phyloP scores from a whole-genome alignment of 352 stramenopile genomes.

The Globisporangium spiculum region DNA sequence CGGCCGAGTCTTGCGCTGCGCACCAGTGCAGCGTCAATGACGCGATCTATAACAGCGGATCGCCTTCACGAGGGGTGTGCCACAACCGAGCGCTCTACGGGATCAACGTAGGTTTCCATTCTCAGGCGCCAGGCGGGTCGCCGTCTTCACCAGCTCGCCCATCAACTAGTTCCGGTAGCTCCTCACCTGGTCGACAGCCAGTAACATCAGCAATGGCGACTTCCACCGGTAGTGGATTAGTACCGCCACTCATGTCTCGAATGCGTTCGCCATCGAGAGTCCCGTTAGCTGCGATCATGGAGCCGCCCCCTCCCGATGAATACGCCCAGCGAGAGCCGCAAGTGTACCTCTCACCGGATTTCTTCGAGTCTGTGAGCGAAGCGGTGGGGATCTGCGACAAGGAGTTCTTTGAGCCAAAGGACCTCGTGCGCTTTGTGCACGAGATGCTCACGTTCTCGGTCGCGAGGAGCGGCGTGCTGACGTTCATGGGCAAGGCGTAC shows the following conservation, averaged over 20 bases:
- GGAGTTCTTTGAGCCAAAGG: constrained; percentile 42
- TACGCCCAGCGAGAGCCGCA: not conserved
- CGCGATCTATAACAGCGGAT: too few species aligned
- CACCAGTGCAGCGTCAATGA: constrained; percentile 14
- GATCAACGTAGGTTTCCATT: not conserved
- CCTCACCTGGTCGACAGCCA: not conserved
- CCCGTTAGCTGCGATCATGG: constrained; percentile 24
- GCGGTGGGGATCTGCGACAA: constrained; percentile 34
- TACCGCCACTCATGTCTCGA: constrained; percentile 8
- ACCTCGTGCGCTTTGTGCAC: constrained; percentile 44
- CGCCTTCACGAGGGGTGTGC: not conserved
- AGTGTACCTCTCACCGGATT: constrained; percentile 37
- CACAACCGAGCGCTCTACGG: constrained; percentile 8
- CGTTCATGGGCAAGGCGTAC: constrained; percentile 60
- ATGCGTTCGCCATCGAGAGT: constrained; percentile 22
- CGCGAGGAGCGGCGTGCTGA: constrained; percentile 42
- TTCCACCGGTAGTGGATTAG: not conserved
- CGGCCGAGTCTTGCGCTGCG: constrained; percentile 7
- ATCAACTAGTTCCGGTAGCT: not conserved
- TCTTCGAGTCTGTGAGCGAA: constrained; percentile 40
- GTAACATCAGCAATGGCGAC: not conserved
- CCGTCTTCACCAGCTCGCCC: not conserved
- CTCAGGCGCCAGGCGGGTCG: not conserved
- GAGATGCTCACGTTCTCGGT: constrained; percentile 57
- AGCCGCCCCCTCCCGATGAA: constrained; percentile 6